These are phyloP conservation scores for Kalaharituber pfeilii DNA, from an alignment of 2,329 filamentous ascomycete genomes.

Conservation along the genomic window DNA sequence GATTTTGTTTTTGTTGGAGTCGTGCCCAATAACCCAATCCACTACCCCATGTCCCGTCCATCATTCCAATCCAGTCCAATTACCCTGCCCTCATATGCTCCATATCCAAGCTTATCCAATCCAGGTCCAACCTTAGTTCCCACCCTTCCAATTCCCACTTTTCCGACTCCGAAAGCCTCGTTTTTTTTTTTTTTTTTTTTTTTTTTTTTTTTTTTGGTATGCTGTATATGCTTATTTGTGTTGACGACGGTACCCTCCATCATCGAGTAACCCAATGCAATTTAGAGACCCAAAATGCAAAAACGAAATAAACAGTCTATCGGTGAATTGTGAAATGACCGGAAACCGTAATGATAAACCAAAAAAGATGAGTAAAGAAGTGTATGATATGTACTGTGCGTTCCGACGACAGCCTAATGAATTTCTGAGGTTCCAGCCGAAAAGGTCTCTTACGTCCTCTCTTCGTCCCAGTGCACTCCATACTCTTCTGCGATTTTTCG, in stretches of 20 bases:
- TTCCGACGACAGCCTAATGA: not conserved
- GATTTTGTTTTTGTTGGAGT: not conserved
- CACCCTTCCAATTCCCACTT: not conserved
- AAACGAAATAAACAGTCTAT: not conserved
- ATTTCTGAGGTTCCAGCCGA: not conserved
- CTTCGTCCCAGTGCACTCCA: conserved; percentile 78
- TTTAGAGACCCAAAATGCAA: not conserved
- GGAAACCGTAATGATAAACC: not conserved
- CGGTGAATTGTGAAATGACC: not conserved
- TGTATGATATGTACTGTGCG: not conserved
- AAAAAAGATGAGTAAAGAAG: not conserved
- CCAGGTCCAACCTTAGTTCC: not conserved
- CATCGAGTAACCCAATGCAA: not conserved
- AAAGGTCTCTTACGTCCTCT: conserved; percentile 32
- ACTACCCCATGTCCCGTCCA: too few species aligned
- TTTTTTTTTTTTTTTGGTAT: not conserved
- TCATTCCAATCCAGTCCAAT: too few species aligned
- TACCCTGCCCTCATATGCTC: not conserved
- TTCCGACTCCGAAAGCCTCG: not conserved
- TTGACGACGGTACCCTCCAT: not conserved
- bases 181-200: not conserved
- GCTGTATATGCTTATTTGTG: not conserved
- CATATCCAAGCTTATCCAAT: not conserved
- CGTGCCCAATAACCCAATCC: not conserved
- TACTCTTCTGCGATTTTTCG: conserved; percentile 68